A percentile compares a stretch with the other conserved stretches of the same genome.
Conservation (phyloP, 768 basidiomycete species). For the Rhodotorula babjevae region DNA sequence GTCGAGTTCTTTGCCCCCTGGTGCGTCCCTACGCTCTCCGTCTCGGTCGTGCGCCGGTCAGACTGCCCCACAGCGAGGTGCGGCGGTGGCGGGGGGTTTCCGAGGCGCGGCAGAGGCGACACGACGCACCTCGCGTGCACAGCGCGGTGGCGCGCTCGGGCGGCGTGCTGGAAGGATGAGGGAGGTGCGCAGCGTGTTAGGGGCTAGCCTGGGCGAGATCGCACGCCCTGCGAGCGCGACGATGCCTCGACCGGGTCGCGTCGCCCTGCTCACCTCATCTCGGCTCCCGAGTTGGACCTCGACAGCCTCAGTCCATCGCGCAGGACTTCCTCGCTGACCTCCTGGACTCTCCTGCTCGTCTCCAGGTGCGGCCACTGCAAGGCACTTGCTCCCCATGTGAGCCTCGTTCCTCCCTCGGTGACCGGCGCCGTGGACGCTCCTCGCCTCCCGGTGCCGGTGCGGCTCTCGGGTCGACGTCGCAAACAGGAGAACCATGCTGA, state of each 20-base stretch:
- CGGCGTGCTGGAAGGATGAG: no score
- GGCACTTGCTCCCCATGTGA: slow-evolving; percentile 15
- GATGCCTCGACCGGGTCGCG: no score
- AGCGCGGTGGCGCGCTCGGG: no score
- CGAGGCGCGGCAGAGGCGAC: background rate
- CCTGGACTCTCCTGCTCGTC: background rate
- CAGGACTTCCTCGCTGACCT: no score
- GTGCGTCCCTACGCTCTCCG: slow-evolving; percentile 6
- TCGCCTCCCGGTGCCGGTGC: background rate
- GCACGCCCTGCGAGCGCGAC: no score
- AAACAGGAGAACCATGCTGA: no score
- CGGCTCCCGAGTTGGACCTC: no score
- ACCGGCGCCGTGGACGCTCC: background rate
- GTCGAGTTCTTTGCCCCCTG: slow-evolving; percentile 86
- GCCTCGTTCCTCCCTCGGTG: background rate
- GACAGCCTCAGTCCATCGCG: no score
- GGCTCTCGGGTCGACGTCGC: no score
- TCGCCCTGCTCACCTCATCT: background rate
- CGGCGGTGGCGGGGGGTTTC: no score
- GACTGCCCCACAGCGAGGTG: background rate
- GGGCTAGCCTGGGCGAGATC: no score
- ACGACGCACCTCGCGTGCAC: background rate
- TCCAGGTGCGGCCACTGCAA: slow-evolving; percentile 43
- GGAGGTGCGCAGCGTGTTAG: no score
- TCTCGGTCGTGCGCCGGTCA: background rate